Conservation (phyloP, 768 basidiomycete species). For the Piloderma croceum region DNA sequence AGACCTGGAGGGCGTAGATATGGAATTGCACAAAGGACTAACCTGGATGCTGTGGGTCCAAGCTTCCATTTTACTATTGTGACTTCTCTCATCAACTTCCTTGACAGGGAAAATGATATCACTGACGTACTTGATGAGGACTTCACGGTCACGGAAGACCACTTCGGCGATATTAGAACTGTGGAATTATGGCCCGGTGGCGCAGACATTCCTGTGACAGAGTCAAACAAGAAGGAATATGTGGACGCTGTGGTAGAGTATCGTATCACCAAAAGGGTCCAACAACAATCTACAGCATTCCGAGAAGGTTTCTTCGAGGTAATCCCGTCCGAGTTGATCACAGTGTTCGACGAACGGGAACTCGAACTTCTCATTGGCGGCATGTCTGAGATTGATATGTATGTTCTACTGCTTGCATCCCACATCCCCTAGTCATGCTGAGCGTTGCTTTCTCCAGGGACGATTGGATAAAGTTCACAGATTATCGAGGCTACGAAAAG, state of each 20-base stretch:
- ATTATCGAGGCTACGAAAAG: conserved; percentile 84
- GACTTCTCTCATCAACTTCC: not conserved
- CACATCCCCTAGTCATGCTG: conserved; percentile 4
- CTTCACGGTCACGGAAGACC: conserved; percentile 66
- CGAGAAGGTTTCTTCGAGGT: conserved; percentile 82
- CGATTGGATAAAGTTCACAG: conserved; percentile 92
- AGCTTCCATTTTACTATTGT: not conserved
- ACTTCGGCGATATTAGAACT: conserved; percentile 66
- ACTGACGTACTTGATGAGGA: conserved; percentile 71
- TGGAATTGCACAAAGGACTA: conserved; percentile 62
- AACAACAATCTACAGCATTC: conserved; percentile 81
- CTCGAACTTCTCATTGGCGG: conserved; percentile 87
- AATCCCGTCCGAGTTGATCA: conserved; percentile 76
- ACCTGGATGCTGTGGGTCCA: conserved; percentile 67
- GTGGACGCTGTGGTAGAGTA: conserved; percentile 76
- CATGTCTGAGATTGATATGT: conserved; percentile 90
- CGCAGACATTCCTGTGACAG: conserved; percentile 56
- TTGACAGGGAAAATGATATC: conserved; percentile 63
- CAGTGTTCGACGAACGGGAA: conserved; percentile 89
- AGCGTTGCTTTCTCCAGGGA: conserved; percentile 43
- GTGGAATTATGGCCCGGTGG: conserved; percentile 64
- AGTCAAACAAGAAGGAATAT: conserved; percentile 74
- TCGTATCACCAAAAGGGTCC: conserved; percentile 75
- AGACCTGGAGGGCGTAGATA: conserved; percentile 67
- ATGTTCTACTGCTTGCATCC: conserved; percentile 19